Base-by-base conservation (phyloP, 371 early-diverging fungal genomes). In the Mortierella sp. region DNA sequence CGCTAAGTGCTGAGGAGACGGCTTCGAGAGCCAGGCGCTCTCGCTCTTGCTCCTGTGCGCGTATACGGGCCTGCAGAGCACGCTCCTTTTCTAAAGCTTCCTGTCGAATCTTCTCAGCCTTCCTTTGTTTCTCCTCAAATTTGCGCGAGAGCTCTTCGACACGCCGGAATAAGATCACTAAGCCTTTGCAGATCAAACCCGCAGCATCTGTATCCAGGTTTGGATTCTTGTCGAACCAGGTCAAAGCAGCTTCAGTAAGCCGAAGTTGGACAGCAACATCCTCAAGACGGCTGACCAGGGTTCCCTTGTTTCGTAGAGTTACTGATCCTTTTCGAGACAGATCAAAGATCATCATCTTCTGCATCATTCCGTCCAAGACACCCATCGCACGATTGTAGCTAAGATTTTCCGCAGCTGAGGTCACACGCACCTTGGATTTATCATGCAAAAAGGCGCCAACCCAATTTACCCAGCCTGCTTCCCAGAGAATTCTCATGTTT, bases 271-370 rank as follows among this genome's bases (percentile, higher is more conserved):
- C 75, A 22, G 64, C 66, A 8, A 80, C 75, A 43, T 80, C 81
- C 53, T 75, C 75, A n/a, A 74, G 75, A 9, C 68, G 70, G 55
- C 61, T 61, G 34, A 78, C 80, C 13, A 84, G 47, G 1, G 70
- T 67, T 1, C 84, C 84, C 37, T 80, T 84, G 37, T 67, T 75
- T 45, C 76, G 63, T 1, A 68, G 61, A 4, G 76, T 84, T 19
- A 82, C 40, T 0, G 84, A 84, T 4, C 73, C 76, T 34, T 83
- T 83, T 8, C 84, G 67, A 0, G 83, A 79, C 17, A 84, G 53
- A 29, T 84, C 84, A 80, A 73, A 84, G 32, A 84, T 76, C 83
- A 84, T 83, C 84, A 84, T 83, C 61, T 83, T 83, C 49, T 84
- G 84, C 70, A 83, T 76, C 61, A 84, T 79, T 31, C 74, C 72